Percentiles rank a stretch among this genome's conserved stretches.
These are phyloP conservation scores for Boletus tomentosulus DNA, from an alignment of 768 basidiomycete species.

Conservation along the genomic window DNA sequence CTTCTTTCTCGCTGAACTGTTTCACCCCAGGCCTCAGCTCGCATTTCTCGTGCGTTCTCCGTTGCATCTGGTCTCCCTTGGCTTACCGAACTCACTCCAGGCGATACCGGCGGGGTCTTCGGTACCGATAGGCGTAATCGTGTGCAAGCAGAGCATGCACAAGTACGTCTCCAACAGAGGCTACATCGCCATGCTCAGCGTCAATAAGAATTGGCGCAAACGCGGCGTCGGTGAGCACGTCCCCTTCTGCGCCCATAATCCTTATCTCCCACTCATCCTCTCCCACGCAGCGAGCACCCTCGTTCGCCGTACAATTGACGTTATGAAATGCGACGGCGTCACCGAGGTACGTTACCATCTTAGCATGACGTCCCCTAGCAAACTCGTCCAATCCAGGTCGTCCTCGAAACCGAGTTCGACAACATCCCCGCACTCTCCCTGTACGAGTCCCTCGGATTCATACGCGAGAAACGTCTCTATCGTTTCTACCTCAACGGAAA, in stretches of 20 bases:
- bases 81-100: conserved; percentile 10
- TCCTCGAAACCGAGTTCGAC: conserved; percentile 95
- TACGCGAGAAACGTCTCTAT: conserved; percentile 89
- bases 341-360: conserved; percentile 65
- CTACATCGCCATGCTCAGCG: conserved; percentile 98
- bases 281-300: conserved; percentile 67
- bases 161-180: conserved; percentile 72
- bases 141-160: conserved; percentile 96
- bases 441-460: conserved; percentile 91
- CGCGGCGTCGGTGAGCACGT: conserved; percentile 80
- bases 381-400: conserved; percentile 55
- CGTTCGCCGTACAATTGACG: conserved; percentile 75
- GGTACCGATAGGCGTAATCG: conserved; percentile 83
- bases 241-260: not conserved
- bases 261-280: not conserved
- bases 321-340: conserved; percentile 79
- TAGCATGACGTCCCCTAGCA: not conserved
- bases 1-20: conserved; percentile 2
- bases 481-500: conserved; percentile 98
- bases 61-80: too few relatives aligned
- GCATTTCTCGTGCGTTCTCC: conserved; percentile 60
- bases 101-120: conserved; percentile 30
- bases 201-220: conserved; percentile 78
- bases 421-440: conserved; percentile 84
- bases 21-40: conserved; percentile 71